These are phyloP conservation scores for Lachancea meyersii DNA, from an alignment of 805 yeast species.

Conservation along the genomic window DNA sequence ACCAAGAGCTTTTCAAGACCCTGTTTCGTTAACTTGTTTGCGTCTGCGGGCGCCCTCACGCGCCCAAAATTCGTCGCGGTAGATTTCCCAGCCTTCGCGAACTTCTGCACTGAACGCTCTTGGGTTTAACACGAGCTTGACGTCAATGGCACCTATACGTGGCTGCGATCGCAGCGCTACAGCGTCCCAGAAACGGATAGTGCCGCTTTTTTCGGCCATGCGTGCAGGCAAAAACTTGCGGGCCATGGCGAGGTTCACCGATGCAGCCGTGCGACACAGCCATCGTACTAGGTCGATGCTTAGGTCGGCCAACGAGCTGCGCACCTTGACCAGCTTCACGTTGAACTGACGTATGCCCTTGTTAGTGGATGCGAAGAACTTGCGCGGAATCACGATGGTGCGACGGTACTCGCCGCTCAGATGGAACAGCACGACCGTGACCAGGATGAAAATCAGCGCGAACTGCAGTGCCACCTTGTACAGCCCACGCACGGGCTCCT, in stretches of 20 bases:
- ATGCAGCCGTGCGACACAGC: constrained; percentile 24
- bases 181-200: constrained; percentile 19
- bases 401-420: constrained; percentile 85
- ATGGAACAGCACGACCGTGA: constrained; percentile 72
- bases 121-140: constrained; percentile 75
- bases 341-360: constrained; percentile 84
- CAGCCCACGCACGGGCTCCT: constrained; percentile 37
- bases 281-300: constrained; percentile 33
- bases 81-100: constrained; percentile 92
- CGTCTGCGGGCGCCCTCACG: constrained; percentile 67
- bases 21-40: constrained; percentile 18
- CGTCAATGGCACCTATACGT: constrained; percentile 68
- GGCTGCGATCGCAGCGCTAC: constrained; percentile 44
- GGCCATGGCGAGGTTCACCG: constrained; percentile 15
- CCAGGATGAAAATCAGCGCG: constrained; percentile 50
- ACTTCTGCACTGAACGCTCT: constrained; percentile 75
- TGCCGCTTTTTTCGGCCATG: background rate
- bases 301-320: constrained; percentile 35
- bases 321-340: constrained; percentile 63
- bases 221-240: constrained; percentile 10
- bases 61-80: constrained; percentile 89
- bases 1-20: no score
- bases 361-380: constrained; percentile 75
- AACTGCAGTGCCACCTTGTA: constrained; percentile 42
- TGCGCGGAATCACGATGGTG: constrained; percentile 75